These are phyloP conservation scores for Phytophthora multivora DNA, from an alignment of 352 stramenopile species.

Conservation along the genomic window DNA sequence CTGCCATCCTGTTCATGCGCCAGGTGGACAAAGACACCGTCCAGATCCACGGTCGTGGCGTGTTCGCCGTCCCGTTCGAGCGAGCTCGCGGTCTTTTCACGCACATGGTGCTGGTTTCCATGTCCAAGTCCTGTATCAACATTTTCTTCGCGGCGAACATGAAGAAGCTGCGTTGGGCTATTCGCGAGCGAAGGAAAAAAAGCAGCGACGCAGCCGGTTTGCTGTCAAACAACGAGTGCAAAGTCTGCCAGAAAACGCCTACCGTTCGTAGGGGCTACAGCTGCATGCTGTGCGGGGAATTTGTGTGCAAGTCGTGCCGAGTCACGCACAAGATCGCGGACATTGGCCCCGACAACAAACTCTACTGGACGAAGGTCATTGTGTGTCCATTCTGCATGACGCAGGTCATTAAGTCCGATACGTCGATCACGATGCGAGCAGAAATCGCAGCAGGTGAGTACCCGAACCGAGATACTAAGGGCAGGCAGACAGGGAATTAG, in stretches of 20 bases:
- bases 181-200: slow-evolving; percentile 26
- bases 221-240: slow-evolving; percentile 23
- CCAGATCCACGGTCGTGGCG: slow-evolving; percentile 23
- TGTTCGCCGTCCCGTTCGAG: slow-evolving; percentile 34
- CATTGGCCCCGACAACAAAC: slow-evolving; percentile 36
- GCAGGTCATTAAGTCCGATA: slow-evolving; percentile 38
- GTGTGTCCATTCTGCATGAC: slow-evolving; percentile 41
- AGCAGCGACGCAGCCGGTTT: not conserved
- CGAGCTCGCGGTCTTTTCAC: slow-evolving; percentile 28
- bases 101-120: slow-evolving; percentile 32
- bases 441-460: slow-evolving; percentile 41
- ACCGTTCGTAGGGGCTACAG: slow-evolving; percentile 25
- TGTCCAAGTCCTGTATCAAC: slow-evolving; percentile 39
- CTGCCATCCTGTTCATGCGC: slow-evolving; percentile 26
- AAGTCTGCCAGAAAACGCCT: slow-evolving; percentile 34
- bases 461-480: slow-evolving; percentile 16
- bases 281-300: slow-evolving; percentile 36
- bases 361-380: slow-evolving; percentile 35
- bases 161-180: slow-evolving; percentile 39
- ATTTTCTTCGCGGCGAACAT: slow-evolving; percentile 39
- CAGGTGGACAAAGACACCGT: slow-evolving; percentile 26
- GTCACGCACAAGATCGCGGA: slow-evolving; percentile 37
- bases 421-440: slow-evolving; percentile 29
- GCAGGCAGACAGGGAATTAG: slow-evolving; percentile 5
- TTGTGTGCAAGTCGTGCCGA: slow-evolving; percentile 33